These are phyloP conservation scores for Ophiostoma triangulosporum DNA, from an alignment of 2,329 filamentous ascomycete genomes.

Conservation along the genomic window DNA sequence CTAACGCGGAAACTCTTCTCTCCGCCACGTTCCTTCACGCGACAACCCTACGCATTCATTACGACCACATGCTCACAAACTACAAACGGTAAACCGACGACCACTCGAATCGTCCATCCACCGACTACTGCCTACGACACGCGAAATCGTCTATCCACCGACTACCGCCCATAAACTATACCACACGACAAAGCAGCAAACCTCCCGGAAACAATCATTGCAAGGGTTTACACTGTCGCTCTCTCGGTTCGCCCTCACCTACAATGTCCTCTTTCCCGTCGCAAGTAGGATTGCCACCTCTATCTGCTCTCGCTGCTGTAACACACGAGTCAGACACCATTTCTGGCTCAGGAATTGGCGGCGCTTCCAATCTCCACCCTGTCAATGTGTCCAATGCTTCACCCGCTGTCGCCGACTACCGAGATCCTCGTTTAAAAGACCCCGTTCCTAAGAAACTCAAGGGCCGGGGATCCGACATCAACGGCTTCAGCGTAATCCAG, in stretches of 20 bases:
- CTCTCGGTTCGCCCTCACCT: background rate
- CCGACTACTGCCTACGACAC: background rate
- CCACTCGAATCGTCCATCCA: background rate
- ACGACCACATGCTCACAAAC: no score
- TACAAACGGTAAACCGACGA: background rate
- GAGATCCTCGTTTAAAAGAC: slow-evolving; percentile 39
- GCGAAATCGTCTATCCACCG: background rate
- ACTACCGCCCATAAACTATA: background rate
- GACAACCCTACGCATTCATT: background rate
- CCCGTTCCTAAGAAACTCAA: slow-evolving; percentile 50
- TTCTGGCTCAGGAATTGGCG: background rate
- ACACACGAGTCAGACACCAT: background rate
- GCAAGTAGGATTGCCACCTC: slow-evolving; percentile 10
- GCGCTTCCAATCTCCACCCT: background rate
- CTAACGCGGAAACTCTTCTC: background rate
- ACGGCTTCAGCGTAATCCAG: slow-evolving; percentile 50
- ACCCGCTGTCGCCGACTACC: slow-evolving; percentile 8
- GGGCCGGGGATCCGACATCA: slow-evolving; percentile 40
- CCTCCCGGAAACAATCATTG: background rate
- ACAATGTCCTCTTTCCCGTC: slow-evolving; percentile 11
- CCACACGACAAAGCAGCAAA: background rate
- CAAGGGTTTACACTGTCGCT: background rate
- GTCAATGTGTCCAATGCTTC: background rate
- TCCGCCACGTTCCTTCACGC: background rate
- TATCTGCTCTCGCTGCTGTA: slow-evolving; percentile 11